Evolutionary conservation across 768 basidiomycete genomes (phyloP).

Genomic region (Roridomyces roridus): DNA sequence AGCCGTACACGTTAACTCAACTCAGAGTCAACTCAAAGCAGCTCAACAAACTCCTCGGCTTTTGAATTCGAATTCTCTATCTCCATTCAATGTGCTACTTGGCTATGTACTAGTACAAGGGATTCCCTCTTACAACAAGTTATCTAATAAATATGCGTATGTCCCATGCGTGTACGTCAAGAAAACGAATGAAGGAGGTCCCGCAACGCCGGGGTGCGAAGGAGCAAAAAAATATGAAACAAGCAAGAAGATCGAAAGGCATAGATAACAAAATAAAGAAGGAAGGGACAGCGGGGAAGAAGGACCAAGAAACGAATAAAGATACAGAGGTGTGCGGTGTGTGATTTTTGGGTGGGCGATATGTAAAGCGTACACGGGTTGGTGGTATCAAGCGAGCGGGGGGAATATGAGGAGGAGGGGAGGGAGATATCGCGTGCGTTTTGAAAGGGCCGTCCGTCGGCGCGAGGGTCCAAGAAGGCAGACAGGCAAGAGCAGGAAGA

Average conservation of each 20-base stretch:
- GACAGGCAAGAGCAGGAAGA: background rate
- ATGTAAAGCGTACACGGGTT: background rate
- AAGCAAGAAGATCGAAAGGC: background rate
- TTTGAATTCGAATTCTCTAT: too few relatives aligned
- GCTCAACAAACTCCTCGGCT: too few relatives aligned
- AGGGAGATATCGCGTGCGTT: background rate
- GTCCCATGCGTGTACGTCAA: background rate
- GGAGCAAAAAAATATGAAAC: too few relatives aligned
- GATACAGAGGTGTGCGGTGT: background rate
- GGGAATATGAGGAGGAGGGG: background rate
- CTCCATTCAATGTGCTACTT: too few relatives aligned
- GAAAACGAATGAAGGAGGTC: background rate
- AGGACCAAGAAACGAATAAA: background rate
- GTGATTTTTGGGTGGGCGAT: background rate
- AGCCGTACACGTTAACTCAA: too few relatives aligned
- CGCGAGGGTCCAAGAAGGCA: background rate
- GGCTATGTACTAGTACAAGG: background rate
- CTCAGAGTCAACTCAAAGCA: too few relatives aligned
- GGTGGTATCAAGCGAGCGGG: background rate
- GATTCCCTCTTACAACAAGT: conserved; percentile 17
- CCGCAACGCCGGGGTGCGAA: background rate
- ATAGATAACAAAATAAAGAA: background rate
- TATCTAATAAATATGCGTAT: conserved; percentile 16
- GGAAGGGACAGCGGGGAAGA: background rate
- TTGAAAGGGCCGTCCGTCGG: background rate